phyloP scores from a whole-genome alignment of 805 yeast genomes.

The Candida methanosorbosa region DNA sequence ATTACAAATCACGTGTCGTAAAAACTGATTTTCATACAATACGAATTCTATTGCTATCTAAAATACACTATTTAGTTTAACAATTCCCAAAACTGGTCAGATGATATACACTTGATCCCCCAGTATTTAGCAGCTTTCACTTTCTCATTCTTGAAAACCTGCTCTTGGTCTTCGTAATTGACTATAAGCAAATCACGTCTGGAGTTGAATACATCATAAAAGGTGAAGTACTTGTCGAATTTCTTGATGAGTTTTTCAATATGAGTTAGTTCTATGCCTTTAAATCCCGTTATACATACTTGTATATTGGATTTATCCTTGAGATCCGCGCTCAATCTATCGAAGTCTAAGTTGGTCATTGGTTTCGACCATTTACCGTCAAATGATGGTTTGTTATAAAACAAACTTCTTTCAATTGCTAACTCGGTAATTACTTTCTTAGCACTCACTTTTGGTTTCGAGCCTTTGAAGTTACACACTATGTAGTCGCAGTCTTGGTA shows the following conservation, averaged over 20 bases:
- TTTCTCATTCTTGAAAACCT: slow-evolving; percentile 10
- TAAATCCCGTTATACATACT: slow-evolving; percentile 21
- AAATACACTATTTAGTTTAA: too few relatives aligned
- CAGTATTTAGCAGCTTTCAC: slow-evolving; percentile 14
- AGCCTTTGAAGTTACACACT: slow-evolving; percentile 12
- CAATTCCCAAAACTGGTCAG: slow-evolving; percentile 7
- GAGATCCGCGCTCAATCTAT: neutral
- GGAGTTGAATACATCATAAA: slow-evolving; percentile 39
- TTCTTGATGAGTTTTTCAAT: slow-evolving; percentile 46
- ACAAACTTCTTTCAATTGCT: slow-evolving; percentile 22
- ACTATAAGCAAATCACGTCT: slow-evolving; percentile 48
- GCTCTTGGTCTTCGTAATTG: slow-evolving; percentile 5
- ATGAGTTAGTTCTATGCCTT: slow-evolving; percentile 22
- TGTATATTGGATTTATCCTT: slow-evolving; percentile 1
- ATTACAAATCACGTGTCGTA: too few relatives aligned
- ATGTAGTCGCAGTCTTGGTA: slow-evolving; percentile 9
- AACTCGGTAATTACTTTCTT: slow-evolving; percentile 16
- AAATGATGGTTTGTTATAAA: slow-evolving; percentile 8
- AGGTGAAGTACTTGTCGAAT: slow-evolving; percentile 34
- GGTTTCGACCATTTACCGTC: slow-evolving; percentile 19
- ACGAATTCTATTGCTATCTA: too few relatives aligned
- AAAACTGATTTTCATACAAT: too few relatives aligned
- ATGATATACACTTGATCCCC: slow-evolving; percentile 10
- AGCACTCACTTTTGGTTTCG: neutral
- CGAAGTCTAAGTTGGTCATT: neutral